These are phyloP conservation scores for Dioscorea alata DNA, from an alignment of 106 monocot genomes.

Conservation along the genomic window DNA sequence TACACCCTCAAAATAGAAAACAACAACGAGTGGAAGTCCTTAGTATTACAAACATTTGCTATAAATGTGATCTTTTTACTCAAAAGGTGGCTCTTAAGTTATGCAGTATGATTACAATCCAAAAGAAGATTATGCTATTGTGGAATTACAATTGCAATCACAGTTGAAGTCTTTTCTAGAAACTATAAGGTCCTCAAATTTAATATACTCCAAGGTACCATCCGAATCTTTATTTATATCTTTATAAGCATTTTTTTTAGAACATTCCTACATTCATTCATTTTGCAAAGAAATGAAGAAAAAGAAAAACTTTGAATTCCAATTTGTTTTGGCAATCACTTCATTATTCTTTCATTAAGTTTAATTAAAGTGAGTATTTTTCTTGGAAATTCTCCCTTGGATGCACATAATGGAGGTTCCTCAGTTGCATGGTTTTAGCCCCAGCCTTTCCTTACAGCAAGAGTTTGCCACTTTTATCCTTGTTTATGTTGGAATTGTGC, in stretches of 20 bases:
- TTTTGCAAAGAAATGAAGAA: too few species aligned
- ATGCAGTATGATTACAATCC: conserved; percentile 91
- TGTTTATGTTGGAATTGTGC: too few species aligned
- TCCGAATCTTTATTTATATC: background rate
- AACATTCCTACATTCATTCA: too few species aligned
- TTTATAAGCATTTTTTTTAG: background rate
- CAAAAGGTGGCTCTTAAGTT: background rate
- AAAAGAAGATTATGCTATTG: conserved; percentile 85
- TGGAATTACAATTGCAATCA: conserved; percentile 54
- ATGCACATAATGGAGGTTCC: conserved; percentile 99
- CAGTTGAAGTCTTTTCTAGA: conserved; percentile 87
- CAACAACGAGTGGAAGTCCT: too few species aligned
- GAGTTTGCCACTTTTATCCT: too few species aligned
- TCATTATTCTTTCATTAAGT: too few species aligned
- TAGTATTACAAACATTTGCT: too few species aligned
- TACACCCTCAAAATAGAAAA: too few species aligned
- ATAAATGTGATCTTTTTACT: too few species aligned
- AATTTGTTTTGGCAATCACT: too few species aligned
- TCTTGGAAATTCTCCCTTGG: conserved; percentile 96
- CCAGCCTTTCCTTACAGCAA: too few species aligned
- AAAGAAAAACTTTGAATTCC: too few species aligned
- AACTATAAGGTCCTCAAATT: conserved; percentile 83
- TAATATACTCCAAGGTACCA: conserved; percentile 82
- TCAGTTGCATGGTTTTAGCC: conserved; percentile 94
- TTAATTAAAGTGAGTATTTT: background rate